Evolutionary conservation across 116 monocot genomes (phyloP).

Genomic region (Cymodocea nodosa): DNA sequence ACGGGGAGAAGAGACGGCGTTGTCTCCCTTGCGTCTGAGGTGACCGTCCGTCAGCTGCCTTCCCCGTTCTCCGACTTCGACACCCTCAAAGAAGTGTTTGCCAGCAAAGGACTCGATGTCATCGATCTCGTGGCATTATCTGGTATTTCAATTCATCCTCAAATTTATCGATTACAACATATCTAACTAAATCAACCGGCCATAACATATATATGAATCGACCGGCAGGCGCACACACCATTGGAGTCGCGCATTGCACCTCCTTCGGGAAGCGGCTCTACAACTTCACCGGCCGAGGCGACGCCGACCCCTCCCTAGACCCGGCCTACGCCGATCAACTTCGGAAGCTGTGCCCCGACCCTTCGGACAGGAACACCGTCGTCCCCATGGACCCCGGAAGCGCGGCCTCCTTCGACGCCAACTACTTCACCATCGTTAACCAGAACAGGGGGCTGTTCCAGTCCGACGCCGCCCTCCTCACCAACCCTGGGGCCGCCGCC

Average conservation of each 20-base stretch:
- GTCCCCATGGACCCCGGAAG: constrained; percentile 21
- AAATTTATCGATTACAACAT: too few relatives aligned
- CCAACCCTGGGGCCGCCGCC: not conserved
- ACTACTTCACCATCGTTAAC: constrained; percentile 6
- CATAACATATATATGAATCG: too few relatives aligned
- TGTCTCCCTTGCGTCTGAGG: constrained; percentile 12
- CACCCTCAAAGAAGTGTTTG: not conserved
- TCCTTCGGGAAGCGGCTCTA: constrained; percentile 10
- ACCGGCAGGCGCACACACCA: constrained; percentile 22
- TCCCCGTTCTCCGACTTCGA: not conserved
- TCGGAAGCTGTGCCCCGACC: constrained; percentile 12
- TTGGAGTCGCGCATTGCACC: constrained; percentile 20
- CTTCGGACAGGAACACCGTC: constrained; percentile 3
- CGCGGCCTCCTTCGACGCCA: constrained; percentile 12
- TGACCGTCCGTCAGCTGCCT: too few relatives aligned
- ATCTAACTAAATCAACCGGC: too few relatives aligned
- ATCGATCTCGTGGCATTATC: not conserved
- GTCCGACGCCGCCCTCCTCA: constrained; percentile 17
- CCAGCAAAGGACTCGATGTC: not conserved
- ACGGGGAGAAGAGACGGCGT: constrained; percentile 27
- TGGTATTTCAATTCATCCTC: not conserved
- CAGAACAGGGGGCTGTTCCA: constrained; percentile 14
- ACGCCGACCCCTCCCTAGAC: constrained; percentile 14
- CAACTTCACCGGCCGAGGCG: constrained; percentile 19
- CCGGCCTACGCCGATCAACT: constrained; percentile 1